Base-by-base conservation (phyloP, 2,329 filamentous ascomycete species). In the Parastagonospora nodorum region DNA sequence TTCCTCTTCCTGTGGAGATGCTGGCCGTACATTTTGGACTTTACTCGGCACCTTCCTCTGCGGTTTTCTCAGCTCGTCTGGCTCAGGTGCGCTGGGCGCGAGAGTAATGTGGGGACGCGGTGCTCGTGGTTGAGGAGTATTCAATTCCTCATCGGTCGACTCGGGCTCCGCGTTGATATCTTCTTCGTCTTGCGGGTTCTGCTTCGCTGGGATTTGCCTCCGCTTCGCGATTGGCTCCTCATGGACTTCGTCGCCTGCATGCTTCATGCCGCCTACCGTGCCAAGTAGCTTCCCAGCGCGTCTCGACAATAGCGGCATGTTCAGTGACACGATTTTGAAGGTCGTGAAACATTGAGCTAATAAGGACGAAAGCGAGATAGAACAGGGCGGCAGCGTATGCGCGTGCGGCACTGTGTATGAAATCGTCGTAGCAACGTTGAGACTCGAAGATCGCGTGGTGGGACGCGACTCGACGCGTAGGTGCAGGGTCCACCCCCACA, bases 171-270 rank as follows among this genome's bases (percentile, higher is more conserved):
- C 55, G 35, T 57, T 40, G 28, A 67, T 50, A 19, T 51, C 42
- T 15, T 58, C 52, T 15, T 56, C 9, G 15, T 7, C 51, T 9
- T 45, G 44, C 5, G 29, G 27, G 16, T 44, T 32, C 9, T 39
- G 30, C 7, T 10, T 11, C 11, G 10, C 12, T 31, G 39, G 39
- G 31, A 31, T 30, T 8, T 36, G 8, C 32, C 27, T 27, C 10
- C 33, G 24, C 35, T 40, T 33, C 15, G 29, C 40, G 8, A 19
- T 4, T 7, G 55, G 52, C 24, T 72, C 66, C 24, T 72, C 68
- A 43, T 77, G 74, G 40, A 77, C 69, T 1, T 74, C 61, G 5
- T 61, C 48, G 5, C 54, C 66, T 14, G 74, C 75, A 60, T 78
- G 73, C 27, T 57, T 57, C 47, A 68, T 69, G 29, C 66, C 64